Conservation (phyloP, 805 yeast species). For the Ogataea pignaliae region DNA sequence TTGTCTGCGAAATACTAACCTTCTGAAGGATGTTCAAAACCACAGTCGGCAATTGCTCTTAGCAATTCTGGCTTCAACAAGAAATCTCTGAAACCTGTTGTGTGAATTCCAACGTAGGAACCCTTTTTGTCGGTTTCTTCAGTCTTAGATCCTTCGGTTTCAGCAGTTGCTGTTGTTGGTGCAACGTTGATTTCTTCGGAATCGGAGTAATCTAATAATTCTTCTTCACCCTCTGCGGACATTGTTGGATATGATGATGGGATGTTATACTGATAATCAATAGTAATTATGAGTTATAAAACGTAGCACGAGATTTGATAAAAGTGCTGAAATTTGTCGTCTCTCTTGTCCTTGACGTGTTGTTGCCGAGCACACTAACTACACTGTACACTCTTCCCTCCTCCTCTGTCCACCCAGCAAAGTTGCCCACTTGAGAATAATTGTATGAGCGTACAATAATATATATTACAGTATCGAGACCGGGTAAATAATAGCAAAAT, state of each 20-base stretch:
- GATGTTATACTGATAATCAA: too few species aligned
- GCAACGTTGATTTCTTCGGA: constrained; percentile 89
- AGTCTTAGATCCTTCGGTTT: constrained; percentile 42
- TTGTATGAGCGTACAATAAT: too few species aligned
- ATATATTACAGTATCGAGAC: too few species aligned
- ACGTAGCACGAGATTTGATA: too few species aligned
- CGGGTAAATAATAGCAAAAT: too few species aligned
- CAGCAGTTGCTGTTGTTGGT: constrained; percentile 44
- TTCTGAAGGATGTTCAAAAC: constrained; percentile 99
- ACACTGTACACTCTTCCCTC: too few species aligned
- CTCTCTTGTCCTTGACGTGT: too few species aligned
- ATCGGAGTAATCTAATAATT: constrained; percentile 97
- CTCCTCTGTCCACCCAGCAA: too few species aligned
- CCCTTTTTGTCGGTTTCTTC: constrained; percentile 83
- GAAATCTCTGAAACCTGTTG: constrained; percentile 98
- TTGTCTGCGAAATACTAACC: constrained; percentile 51
- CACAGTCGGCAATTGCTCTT: constrained; percentile 98
- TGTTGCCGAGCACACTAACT: too few species aligned
- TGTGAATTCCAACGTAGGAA: constrained; percentile 95
- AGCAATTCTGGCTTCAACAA: constrained; percentile 92
- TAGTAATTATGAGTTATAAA: too few species aligned
- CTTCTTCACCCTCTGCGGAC: constrained; percentile 99
- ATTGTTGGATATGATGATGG: constrained; percentile 28
- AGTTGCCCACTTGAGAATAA: too few species aligned
- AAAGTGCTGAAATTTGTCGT: too few species aligned